Evolutionary conservation across 2,329 filamentous ascomycete genomes (phyloP), one percentile per base, ranked within the genome.

Genomic region (Botrytis porri): DNA sequence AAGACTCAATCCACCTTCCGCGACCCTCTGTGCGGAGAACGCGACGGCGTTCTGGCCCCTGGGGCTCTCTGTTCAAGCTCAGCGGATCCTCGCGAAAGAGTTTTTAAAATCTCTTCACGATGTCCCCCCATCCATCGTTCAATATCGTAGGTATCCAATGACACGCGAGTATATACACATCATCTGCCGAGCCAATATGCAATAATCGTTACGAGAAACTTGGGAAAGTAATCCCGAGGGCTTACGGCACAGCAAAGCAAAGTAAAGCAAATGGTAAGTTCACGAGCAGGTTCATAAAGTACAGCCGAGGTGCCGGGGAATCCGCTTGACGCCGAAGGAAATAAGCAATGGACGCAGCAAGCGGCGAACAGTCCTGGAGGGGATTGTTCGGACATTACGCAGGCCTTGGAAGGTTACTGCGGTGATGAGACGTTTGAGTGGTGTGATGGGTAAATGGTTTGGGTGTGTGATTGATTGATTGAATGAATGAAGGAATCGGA

Each of bases 271-370:
- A 29, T 7, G 51, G 5, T 8, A 29, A 37, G 59, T 61, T 61
- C 59, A 61, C 37, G 22, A n/a, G 59, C 22, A 61, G 35, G 35
- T 61, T 61, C 59, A 37, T 39, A 39, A 41, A n/a, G 14, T 62
- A n/a, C 39, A 41, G n/a, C 61, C 61, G 61, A 63, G 61, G 61
- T 63, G 61, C 61, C n/a, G 37, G 61, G 61, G 25, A 35, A 63
- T 63, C 61, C 61, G 61, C 61, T 63, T 63, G 61, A 63, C 61
- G 61, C 61, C 61, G 61, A 63, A 29, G n/a, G 57, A 12, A 32
- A 60, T 35, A 35, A 60, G 29, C 29, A 32, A 60, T 35, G 20
- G 22, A 60, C 32, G 1, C 22, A 39, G 22, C 59, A 25, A 62
- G 60, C 60, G 60, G 60, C 60, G 35, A 39, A 62, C 35, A 41